Evolutionary conservation across 2,329 filamentous ascomycete species (phyloP).

Genomic region (Monilinia polystroma): DNA sequence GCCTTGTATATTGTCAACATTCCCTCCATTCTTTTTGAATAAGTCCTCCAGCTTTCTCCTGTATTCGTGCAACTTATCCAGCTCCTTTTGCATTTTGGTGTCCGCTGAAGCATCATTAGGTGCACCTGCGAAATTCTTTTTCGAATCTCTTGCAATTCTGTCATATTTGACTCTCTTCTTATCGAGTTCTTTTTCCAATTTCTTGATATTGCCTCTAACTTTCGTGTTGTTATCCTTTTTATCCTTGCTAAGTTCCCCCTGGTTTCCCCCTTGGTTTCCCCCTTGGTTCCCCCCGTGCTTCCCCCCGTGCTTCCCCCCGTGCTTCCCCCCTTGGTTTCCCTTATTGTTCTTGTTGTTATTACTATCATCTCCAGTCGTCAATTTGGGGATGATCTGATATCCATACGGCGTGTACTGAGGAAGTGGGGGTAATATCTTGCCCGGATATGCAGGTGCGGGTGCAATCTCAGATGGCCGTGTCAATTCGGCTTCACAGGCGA

Average conservation of each 20-base stretch:
- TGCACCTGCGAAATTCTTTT: conserved; percentile 1
- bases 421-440: conserved; percentile 1
- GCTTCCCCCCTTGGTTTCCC: neutral
- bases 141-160: conserved; percentile 7
- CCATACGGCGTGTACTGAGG: conserved; percentile 19
- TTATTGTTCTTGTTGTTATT: conserved; percentile 1
- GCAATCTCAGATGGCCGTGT: conserved; percentile 19
- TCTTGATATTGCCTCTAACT: conserved; percentile 5
- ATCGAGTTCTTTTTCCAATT: conserved; percentile 4
- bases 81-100: conserved; percentile 7
- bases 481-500: conserved; percentile 20
- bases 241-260: neutral
- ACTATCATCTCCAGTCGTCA: neutral
- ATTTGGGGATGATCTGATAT: neutral
- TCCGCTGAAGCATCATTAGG: neutral
- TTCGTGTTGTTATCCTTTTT: conserved; percentile 1
- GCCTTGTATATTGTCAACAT: neutral
- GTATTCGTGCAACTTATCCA: conserved; percentile 3
- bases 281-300: neutral
- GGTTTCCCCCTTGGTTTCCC: neutral
- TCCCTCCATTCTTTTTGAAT: neutral
- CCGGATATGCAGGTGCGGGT: conserved; percentile 23
- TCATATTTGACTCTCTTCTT: neutral
- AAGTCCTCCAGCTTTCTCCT: conserved; percentile 2
- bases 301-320: neutral